Percentiles rank a stretch among this genome's conserved stretches.
phyloP scores from a whole-genome alignment of 352 stramenopile species.

The Phytophthora palmivora region DNA sequence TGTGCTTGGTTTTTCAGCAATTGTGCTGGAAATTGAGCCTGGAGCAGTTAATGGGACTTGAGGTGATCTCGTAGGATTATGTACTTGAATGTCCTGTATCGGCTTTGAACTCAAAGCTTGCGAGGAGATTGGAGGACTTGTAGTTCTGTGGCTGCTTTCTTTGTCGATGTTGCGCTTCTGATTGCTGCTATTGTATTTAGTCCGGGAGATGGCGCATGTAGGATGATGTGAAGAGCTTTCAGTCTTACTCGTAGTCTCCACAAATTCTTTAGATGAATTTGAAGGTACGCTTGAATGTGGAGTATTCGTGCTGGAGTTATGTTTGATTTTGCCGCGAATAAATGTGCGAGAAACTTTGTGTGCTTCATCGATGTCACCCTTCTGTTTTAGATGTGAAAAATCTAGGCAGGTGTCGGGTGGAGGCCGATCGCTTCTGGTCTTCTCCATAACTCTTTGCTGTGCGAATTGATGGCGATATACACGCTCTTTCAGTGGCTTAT shows the following conservation, averaged over 20 bases:
- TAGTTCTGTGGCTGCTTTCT: neutral
- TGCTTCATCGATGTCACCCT: neutral
- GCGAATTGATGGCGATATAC: constrained; percentile 32
- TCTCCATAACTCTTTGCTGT: constrained; percentile 10
- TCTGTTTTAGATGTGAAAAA: neutral
- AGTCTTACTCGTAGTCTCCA: neutral
- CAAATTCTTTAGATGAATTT: neutral
- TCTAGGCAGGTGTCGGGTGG: neutral
- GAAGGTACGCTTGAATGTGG: neutral
- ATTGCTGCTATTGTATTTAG: neutral
- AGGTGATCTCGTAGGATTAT: neutral
- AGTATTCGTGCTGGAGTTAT: neutral
- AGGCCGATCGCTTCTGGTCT: neutral
- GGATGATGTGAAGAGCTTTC: neutral
- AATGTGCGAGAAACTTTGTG: neutral
- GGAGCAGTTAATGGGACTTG: neutral
- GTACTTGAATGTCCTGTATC: too few species aligned
- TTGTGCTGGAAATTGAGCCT: neutral
- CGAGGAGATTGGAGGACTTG: neutral
- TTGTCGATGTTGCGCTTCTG: neutral
- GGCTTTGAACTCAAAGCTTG: neutral
- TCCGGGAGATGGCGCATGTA: constrained; percentile 1
- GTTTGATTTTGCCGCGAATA: neutral
- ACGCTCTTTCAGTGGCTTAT: constrained; percentile 23
- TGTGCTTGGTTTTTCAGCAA: constrained; percentile 2